These are phyloP conservation scores for Neoboletus brunneissimus DNA, from an alignment of 768 basidiomycete genomes.

Conservation along the genomic window DNA sequence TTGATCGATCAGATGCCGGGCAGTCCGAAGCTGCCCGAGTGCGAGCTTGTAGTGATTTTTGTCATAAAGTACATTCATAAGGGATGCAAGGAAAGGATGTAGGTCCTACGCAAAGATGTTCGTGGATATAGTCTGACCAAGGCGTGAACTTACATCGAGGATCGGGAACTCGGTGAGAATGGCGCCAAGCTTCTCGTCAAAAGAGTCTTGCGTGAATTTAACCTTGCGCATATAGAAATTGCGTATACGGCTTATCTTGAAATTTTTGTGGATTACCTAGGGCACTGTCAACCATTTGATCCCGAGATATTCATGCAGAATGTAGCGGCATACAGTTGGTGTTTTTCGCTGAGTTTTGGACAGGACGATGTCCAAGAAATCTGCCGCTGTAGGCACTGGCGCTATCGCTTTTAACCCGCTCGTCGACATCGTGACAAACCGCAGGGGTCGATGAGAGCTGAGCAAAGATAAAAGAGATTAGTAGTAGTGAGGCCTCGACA, in stretches of 20 bases:
- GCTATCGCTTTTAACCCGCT: slow-evolving; percentile 95
- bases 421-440: slow-evolving; percentile 55
- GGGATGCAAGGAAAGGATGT: slow-evolving; percentile 92
- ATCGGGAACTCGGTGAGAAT: slow-evolving; percentile 97
- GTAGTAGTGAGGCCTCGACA: neutral
- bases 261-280: slow-evolving; percentile 98
- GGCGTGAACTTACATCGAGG: slow-evolving; percentile 71
- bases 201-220: slow-evolving; percentile 96
- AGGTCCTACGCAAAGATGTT: slow-evolving; percentile 54
- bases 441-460: slow-evolving; percentile 5
- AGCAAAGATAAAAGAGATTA: slow-evolving; percentile 9
- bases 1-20: slow-evolving; percentile 93
- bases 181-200: slow-evolving; percentile 91
- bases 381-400: slow-evolving; percentile 94
- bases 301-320: neutral
- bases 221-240: slow-evolving; percentile 99
- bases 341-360: slow-evolving; percentile 97
- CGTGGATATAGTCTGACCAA: neutral
- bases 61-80: slow-evolving; percentile 99
- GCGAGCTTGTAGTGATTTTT: slow-evolving; percentile 99
- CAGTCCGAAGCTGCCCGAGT: slow-evolving; percentile 93
- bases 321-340: slow-evolving; percentile 62
- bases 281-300: neutral
- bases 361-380: slow-evolving; percentile 92
- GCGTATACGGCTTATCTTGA: slow-evolving; percentile 98